These are phyloP conservation scores for Acacia melanoxylon DNA, from an alignment of 306 rosid genomes.

Conservation along the genomic window DNA sequence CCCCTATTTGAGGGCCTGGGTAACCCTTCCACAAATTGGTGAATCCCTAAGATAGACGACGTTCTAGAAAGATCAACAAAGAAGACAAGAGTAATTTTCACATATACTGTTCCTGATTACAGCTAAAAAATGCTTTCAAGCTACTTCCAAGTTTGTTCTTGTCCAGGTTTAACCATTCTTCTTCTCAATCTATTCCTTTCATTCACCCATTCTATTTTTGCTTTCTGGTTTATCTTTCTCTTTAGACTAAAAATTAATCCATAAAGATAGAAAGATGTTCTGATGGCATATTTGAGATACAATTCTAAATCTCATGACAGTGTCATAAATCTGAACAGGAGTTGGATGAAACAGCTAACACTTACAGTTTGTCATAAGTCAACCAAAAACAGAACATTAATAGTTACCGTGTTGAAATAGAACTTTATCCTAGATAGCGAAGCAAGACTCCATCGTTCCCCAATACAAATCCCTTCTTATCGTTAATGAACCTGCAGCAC, in stretches of 20 bases:
- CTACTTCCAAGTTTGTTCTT: not conserved
- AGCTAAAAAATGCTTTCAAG: constrained; percentile 5
- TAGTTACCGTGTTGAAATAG: constrained; percentile 48
- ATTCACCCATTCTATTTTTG: not conserved
- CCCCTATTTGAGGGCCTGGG: not conserved
- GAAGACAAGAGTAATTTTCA: not conserved
- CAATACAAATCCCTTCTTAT: constrained; percentile 83
- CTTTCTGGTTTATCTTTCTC: not conserved
- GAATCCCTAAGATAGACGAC: not conserved
- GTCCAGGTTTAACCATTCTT: not conserved
- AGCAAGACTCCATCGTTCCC: constrained; percentile 97
- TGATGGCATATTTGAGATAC: not conserved
- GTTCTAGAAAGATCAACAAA: not conserved
- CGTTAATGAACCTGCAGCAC: constrained; percentile 75
- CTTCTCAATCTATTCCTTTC: not conserved
- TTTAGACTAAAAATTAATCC: not conserved
- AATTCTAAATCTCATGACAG: constrained; percentile 11
- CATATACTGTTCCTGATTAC: not conserved
- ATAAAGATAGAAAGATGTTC: not conserved
- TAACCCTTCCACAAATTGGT: not conserved
- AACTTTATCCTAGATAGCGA: constrained; percentile 82
- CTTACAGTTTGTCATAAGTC: constrained; percentile 5
- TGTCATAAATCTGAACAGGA: constrained; percentile 9
- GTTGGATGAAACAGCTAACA: constrained; percentile 20
- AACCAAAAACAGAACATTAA: constrained; percentile 15